These are phyloP conservation scores for Brasenia schreberi DNA, from an alignment of 164 flowering plant genomes.

Conservation along the genomic window DNA sequence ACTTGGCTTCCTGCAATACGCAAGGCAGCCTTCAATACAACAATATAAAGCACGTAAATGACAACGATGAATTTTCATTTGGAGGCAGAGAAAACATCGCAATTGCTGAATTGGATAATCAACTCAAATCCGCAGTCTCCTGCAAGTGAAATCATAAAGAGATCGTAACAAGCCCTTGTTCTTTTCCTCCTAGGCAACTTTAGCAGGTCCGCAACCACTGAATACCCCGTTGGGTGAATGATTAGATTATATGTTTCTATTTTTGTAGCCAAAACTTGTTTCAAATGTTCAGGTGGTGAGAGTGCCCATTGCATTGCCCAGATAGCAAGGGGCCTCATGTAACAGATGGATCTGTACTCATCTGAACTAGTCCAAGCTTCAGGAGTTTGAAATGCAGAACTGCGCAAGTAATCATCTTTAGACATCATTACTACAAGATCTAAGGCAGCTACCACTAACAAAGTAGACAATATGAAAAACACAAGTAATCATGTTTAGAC, in stretches of 20 bases:
- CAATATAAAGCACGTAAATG: no score
- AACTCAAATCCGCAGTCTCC: constrained; percentile 13
- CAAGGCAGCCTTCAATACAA: no score
- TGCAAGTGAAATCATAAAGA: constrained; percentile 55
- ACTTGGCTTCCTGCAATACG: no score
- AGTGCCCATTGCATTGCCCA: constrained; percentile 98
- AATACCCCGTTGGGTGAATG: constrained; percentile 38
- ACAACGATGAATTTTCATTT: no score
- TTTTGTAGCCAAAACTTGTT: constrained; percentile 15
- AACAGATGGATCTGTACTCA: constrained; percentile 48
- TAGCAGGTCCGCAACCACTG: constrained; percentile 57
- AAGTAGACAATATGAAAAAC: no score
- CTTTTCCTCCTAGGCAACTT: constrained; percentile 38
- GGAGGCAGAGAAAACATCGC: no score
- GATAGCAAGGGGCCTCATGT: constrained; percentile 88
- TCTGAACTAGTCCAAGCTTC: constrained; percentile 70
- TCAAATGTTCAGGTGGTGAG: constrained; percentile 24
- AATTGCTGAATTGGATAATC: neutral
- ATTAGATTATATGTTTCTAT: constrained; percentile 11
- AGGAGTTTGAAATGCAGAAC: constrained; percentile 82
- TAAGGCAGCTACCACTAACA: no score
- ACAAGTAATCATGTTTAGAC: no score
- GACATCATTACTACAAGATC: no score
- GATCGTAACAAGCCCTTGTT: constrained; percentile 32
- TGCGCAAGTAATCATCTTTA: constrained; percentile 6